Evolutionary conservation across 169 alveolate genomes (phyloP).

Genomic region (Babesia caballi): DNA sequence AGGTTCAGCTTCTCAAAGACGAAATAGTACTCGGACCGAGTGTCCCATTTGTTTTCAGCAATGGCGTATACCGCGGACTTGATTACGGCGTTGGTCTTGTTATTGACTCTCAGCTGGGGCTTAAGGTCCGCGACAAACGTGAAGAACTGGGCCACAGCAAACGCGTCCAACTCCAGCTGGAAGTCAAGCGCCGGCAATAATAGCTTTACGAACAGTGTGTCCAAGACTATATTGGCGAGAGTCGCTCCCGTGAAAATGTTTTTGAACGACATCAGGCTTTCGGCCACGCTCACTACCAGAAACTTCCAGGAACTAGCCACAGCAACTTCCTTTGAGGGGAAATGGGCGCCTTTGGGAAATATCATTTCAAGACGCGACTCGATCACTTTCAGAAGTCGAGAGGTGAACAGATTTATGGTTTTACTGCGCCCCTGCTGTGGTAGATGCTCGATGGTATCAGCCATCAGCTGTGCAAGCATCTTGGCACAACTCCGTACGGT

Average conservation of each 20-base stretch:
- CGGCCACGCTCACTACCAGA: background rate
- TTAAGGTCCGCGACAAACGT: background rate
- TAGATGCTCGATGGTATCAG: slow-evolving; percentile 5
- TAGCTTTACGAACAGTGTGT: slow-evolving; percentile 13
- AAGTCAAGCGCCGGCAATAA: slow-evolving; percentile 33
- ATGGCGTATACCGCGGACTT: background rate
- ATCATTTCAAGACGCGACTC: slow-evolving; percentile 16
- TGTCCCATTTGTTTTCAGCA: background rate
- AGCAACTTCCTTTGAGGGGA: background rate
- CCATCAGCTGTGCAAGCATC: background rate
- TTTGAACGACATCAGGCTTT: slow-evolving; percentile 27
- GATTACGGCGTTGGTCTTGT: slow-evolving; percentile 22
- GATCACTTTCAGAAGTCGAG: slow-evolving; percentile 1
- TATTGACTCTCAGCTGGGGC: slow-evolving; percentile 18
- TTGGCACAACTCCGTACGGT: background rate
- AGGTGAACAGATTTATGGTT: slow-evolving; percentile 8
- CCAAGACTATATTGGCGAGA: slow-evolving; percentile 27
- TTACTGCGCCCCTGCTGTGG: background rate
- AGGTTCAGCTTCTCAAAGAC: background rate
- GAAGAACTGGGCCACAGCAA: slow-evolving; percentile 31
- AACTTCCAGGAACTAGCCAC: slow-evolving; percentile 21
- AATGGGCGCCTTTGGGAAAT: background rate
- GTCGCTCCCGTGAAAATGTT: slow-evolving; percentile 26
- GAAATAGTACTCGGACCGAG: background rate
- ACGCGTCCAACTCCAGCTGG: slow-evolving; percentile 32